A percentile compares a stretch with the other conserved stretches of the same genome.
These are phyloP conservation scores for Chrysophaeum taylorii DNA, from an alignment of 352 stramenopile genomes.

Conservation along the genomic window DNA sequence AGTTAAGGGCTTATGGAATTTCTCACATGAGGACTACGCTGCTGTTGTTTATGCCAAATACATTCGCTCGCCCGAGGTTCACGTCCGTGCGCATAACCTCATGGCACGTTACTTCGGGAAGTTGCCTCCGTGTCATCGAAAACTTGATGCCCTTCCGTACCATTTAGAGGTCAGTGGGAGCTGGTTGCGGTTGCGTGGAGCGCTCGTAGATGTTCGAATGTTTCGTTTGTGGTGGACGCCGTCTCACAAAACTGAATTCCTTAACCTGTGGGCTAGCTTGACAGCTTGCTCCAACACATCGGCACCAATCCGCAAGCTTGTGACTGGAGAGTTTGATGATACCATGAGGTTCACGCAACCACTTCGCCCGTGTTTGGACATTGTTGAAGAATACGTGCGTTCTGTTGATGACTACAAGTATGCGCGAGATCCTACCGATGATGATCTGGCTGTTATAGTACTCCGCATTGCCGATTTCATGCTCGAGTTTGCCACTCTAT, in stretches of 20 bases:
- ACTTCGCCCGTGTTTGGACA: conserved; percentile 36
- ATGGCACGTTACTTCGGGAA: conserved; percentile 41
- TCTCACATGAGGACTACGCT: conserved; percentile 40
- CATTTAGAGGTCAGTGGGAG: conserved; percentile 38
- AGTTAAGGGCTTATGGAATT: conserved; percentile 31
- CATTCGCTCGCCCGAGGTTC: conserved; percentile 30
- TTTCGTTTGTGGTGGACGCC: conserved; percentile 42
- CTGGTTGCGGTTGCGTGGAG: conserved; percentile 41
- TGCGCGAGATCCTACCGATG: conserved; percentile 20
- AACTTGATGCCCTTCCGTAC: conserved; percentile 39
- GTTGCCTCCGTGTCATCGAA: conserved; percentile 34
- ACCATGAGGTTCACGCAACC: conserved; percentile 27
- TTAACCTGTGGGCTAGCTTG: conserved; percentile 39
- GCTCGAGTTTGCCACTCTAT: conserved; percentile 42
- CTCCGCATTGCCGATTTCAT: conserved; percentile 42
- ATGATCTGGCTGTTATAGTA: conserved; percentile 26
- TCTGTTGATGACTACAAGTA: conserved; percentile 41
- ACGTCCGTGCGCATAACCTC: conserved; percentile 35
- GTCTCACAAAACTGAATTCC: conserved; percentile 39
- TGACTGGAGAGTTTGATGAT: conserved; percentile 25
- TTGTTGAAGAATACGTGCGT: conserved; percentile 42
- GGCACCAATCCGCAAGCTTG: conserved; percentile 11
- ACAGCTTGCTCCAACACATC: conserved; percentile 24
- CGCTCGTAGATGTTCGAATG: conserved; percentile 41
- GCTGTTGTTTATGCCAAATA: conserved; percentile 42